These are phyloP conservation scores for Isoetes taiwanensis DNA, from an alignment of 75 land plant species.

Conservation along the genomic window DNA sequence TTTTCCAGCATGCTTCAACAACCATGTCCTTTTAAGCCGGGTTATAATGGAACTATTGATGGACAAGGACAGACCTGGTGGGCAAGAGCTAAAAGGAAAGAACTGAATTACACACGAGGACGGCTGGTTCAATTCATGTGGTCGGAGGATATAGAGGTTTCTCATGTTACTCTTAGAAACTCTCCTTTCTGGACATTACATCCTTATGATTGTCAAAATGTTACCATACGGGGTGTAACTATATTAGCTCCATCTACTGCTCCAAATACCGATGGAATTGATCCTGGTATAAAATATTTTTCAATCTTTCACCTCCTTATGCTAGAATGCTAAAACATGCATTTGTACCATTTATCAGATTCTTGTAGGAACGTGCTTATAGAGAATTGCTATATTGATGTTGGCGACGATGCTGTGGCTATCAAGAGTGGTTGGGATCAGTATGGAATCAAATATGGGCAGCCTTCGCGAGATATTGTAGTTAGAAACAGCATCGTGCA, in stretches of 20 bases:
- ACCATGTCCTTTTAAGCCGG: too few relatives aligned
- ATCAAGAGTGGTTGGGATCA: conserved; percentile 98
- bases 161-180: conserved; percentile 66
- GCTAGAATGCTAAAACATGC: not conserved
- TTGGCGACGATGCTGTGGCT: conserved; percentile 92
- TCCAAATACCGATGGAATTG: conserved; percentile 96
- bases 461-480: conserved; percentile 57
- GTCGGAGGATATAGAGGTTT: conserved; percentile 58
- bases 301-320: not conserved
- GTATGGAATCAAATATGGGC: conserved; percentile 72
- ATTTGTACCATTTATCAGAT: conserved; percentile 30
- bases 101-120: conserved; percentile 68
- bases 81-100: conserved; percentile 51
- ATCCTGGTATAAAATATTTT: conserved; percentile 52
- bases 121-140: conserved; percentile 88
- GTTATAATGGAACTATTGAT: conserved; percentile 91
- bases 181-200: conserved; percentile 98
- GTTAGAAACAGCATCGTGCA: conserved; percentile 60
- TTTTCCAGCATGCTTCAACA: not conserved
- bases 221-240: conserved; percentile 54
- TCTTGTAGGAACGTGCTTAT: conserved; percentile 76
- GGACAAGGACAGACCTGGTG: conserved; percentile 91
- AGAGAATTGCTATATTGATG: conserved; percentile 85
- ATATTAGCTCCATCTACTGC: conserved; percentile 79
- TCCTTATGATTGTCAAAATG: conserved; percentile 91